These are phyloP conservation scores for Gnaphalium uliginosum DNA, from an alignment of 129 eudicot species.

Conservation along the genomic window DNA sequence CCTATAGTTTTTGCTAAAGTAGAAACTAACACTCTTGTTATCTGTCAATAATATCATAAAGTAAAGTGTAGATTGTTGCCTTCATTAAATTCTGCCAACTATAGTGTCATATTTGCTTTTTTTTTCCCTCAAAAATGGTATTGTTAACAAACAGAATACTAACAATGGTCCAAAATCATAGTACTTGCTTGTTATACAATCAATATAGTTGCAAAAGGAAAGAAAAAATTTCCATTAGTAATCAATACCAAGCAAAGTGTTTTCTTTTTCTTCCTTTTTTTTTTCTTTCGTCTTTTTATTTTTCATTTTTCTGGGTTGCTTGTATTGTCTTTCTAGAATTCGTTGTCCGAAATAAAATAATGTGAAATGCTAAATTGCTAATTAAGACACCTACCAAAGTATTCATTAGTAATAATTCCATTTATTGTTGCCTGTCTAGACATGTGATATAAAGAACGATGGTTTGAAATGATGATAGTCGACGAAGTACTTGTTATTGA, in stretches of 20 bases:
- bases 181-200: neutral
- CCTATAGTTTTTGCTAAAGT: neutral
- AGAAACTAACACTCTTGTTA: neutral
- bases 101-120: neutral
- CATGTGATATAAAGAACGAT: neutral
- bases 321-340: neutral
- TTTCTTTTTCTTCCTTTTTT: too few species aligned
- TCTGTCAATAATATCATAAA: neutral
- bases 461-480: constrained; percentile 1
- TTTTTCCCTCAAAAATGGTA: neutral
- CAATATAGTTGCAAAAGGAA: neutral
- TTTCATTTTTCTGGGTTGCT: neutral
- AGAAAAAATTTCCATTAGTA: neutral
- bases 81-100: constrained; percentile 8
- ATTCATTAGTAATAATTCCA: neutral
- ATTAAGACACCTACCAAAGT: neutral
- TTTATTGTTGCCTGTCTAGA: neutral
- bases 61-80: neutral
- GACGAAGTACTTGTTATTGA: neutral
- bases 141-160: neutral
- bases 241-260: neutral
- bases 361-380: neutral
- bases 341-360: neutral
- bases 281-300: neutral
- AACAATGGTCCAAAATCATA: neutral